Conservation (phyloP, 192 early-diverging fungal genomes). For the Mortierella claussenii region DNA sequence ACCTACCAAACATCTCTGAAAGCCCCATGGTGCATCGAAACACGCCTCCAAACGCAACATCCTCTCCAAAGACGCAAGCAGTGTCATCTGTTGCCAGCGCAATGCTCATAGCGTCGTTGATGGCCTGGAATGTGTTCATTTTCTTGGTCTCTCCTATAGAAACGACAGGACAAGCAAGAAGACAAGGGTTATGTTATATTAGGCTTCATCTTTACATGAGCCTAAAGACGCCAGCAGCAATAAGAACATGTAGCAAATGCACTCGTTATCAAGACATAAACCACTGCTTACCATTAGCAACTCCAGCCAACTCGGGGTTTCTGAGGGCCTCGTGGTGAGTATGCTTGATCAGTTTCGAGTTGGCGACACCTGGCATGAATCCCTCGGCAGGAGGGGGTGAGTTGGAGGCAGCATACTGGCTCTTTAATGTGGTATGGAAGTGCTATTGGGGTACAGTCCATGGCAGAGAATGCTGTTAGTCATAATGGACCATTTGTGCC, state of each 20-base stretch:
- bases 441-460: too few species aligned
- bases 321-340: conserved; percentile 76
- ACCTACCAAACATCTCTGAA: conserved; percentile 85
- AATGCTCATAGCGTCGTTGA: conserved; percentile 95
- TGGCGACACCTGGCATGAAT: conserved; percentile 81
- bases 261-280: too few species aligned
- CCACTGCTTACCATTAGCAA: conserved; percentile 68
- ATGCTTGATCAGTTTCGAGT: conserved; percentile 81
- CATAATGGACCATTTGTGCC: too few species aligned
- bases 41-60: conserved; percentile 97
- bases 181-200: neutral
- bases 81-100: conserved; percentile 89
- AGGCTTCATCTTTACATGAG: too few species aligned
- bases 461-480: too few species aligned
- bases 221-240: neutral
- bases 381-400: conserved; percentile 81
- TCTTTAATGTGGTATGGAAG: conserved; percentile 49
- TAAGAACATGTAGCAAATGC: conserved; percentile 1
- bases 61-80: conserved; percentile 95
- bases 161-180: neutral
- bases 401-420: conserved; percentile 17
- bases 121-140: conserved; percentile 93
- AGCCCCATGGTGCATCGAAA: conserved; percentile 95
- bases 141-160: conserved; percentile 77
- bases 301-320: conserved; percentile 76